Percentiles rank a stretch among this genome's conserved stretches.
phyloP scores from a whole-genome alignment of 2,329 filamentous ascomycete species.

The Fusarium nodosum region DNA sequence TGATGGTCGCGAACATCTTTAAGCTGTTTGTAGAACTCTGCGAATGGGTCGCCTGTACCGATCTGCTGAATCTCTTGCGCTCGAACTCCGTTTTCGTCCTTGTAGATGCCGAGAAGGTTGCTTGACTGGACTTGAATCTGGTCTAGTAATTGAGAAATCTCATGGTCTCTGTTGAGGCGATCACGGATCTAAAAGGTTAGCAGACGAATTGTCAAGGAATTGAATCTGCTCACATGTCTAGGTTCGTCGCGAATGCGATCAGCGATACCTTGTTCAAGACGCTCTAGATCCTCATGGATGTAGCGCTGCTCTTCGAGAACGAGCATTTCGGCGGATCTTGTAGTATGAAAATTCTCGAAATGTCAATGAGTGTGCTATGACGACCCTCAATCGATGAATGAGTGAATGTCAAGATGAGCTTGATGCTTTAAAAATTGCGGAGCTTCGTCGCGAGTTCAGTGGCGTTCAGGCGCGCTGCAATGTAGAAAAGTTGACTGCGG shows the following conservation, averaged over 20 bases:
- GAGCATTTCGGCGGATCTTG: slow-evolving; percentile 70
- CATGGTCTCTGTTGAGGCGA: slow-evolving; percentile 89
- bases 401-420: slow-evolving; percentile 32
- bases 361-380: neutral
- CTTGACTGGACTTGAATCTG: slow-evolving; percentile 89
- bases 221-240: slow-evolving; percentile 75
- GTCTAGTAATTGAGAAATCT: slow-evolving; percentile 86
- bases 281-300: slow-evolving; percentile 95
- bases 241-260: slow-evolving; percentile 92
- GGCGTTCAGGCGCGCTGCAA: slow-evolving; percentile 37
- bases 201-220: slow-evolving; percentile 4
- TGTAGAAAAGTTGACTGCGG: slow-evolving; percentile 10
- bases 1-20: slow-evolving; percentile 88
- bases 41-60: slow-evolving; percentile 86
- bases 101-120: slow-evolving; percentile 85
- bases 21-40: slow-evolving; percentile 90
- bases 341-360: neutral
- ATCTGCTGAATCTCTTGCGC: slow-evolving; percentile 87
- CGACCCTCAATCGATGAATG: neutral
- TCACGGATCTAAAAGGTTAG: slow-evolving; percentile 78
- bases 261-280: slow-evolving; percentile 92
- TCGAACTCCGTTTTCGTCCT: slow-evolving; percentile 78
- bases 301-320: slow-evolving; percentile 93
- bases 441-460: slow-evolving; percentile 49
- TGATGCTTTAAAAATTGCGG: slow-evolving; percentile 48